Percentiles rank a stretch among this genome's conserved stretches.
Conservation (phyloP, 2,329 filamentous ascomycete genomes). For the Phaeophleospora eucalypticola region DNA sequence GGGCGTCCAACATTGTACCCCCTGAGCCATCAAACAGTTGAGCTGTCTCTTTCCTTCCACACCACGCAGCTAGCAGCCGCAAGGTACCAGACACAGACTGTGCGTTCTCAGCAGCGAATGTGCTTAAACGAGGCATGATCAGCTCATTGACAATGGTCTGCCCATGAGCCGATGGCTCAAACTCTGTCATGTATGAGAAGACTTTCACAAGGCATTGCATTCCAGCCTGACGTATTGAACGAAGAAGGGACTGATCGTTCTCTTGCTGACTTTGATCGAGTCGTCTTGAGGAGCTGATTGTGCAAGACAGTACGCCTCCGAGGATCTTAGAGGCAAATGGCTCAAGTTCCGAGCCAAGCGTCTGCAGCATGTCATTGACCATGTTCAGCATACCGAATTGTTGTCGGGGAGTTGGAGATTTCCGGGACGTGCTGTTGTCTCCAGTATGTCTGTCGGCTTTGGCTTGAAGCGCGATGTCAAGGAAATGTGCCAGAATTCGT, state of each 20-base stretch:
- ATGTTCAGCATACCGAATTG: constrained; percentile 91
- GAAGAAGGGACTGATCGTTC: constrained; percentile 55
- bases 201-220: constrained; percentile 77
- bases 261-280: constrained; percentile 26
- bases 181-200: constrained; percentile 67
- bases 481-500: constrained; percentile 72
- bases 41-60: constrained; percentile 61
- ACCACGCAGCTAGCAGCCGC: constrained; percentile 77
- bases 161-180: constrained; percentile 70
- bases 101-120: constrained; percentile 77
- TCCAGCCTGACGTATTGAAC: constrained; percentile 64
- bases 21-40: constrained; percentile 65
- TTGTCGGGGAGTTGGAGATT: constrained; percentile 52
- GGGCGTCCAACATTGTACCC: constrained; percentile 57
- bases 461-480: constrained; percentile 67
- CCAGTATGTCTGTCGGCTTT: not conserved
- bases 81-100: constrained; percentile 83
- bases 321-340: constrained; percentile 66
- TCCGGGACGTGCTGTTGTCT: not conserved
- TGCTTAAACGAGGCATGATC: constrained; percentile 70
- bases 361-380: constrained; percentile 79
- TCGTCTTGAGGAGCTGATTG: constrained; percentile 41
- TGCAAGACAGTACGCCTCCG: constrained; percentile 74
- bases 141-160: constrained; percentile 68
- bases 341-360: constrained; percentile 69